These are phyloP conservation scores for Eucalyptus marginata DNA, from an alignment of 345 rosid species.

Conservation along the genomic window DNA sequence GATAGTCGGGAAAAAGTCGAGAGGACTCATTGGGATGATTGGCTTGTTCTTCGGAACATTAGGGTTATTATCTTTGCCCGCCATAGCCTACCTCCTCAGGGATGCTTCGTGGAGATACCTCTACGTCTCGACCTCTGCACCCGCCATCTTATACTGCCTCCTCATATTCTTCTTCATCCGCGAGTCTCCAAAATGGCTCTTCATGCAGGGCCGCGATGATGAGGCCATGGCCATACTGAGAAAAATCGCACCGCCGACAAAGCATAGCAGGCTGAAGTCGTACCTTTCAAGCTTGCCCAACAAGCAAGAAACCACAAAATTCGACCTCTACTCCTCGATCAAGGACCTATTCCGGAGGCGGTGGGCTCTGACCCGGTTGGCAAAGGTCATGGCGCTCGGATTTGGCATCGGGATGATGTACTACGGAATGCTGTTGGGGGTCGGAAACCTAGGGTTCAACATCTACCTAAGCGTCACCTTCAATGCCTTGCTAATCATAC, in stretches of 20 bases:
- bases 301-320: not conserved
- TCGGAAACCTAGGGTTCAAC: constrained; percentile 20
- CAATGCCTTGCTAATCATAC: constrained; percentile 28
- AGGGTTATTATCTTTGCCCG: constrained; percentile 42
- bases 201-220: constrained; percentile 15
- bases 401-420: constrained; percentile 35
- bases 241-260: not conserved
- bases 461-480: constrained; percentile 24
- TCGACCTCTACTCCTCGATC: not conserved
- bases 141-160: constrained; percentile 14
- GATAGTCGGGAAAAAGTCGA: constrained; percentile 23
- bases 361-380: constrained; percentile 4
- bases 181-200: constrained; percentile 56
- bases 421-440: constrained; percentile 34
- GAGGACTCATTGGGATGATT: constrained; percentile 32
- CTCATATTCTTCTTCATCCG: constrained; percentile 11
- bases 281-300: not conserved
- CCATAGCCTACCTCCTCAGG: constrained; percentile 19
- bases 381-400: constrained; percentile 8
- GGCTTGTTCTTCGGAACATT: constrained; percentile 33
- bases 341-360: not conserved
- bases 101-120: constrained; percentile 37
- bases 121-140: constrained; percentile 27
- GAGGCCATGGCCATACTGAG: constrained; percentile 21
- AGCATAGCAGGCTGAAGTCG: not conserved